Evolutionary conservation across 257 asterid species (phyloP).

Genomic region (Coffea canephora): DNA sequence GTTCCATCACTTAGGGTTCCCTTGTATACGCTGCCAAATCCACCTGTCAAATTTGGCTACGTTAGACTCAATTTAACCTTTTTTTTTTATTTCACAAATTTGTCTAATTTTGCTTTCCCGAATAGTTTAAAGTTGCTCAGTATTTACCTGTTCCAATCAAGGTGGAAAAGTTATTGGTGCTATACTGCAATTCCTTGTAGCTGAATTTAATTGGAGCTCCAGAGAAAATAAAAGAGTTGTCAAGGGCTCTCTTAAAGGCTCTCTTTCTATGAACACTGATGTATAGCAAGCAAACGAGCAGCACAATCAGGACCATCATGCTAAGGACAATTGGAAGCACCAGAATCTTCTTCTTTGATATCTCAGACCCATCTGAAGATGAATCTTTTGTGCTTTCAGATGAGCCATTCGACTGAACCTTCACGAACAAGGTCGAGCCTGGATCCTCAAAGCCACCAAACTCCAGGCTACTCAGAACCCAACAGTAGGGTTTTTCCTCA

Average conservation of each 20-base stretch:
- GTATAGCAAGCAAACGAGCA: constrained; percentile 57
- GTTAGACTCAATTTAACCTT: not conserved
- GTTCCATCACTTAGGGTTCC: constrained; percentile 76
- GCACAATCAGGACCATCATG: constrained; percentile 52
- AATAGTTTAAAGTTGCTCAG: not conserved
- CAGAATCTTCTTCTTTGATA: constrained; percentile 44
- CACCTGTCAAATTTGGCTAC: constrained; percentile 52
- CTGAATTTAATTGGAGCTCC: constrained; percentile 73
- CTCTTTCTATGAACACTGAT: constrained; percentile 48
- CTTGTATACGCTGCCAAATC: constrained; percentile 84
- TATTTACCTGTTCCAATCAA: constrained; percentile 77
- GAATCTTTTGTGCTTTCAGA: constrained; percentile 14
- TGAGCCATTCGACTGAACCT: constrained; percentile 52
- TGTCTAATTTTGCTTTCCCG: not conserved
- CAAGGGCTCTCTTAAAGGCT: constrained; percentile 55
- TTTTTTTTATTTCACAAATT: not conserved
- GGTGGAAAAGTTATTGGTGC: constrained; percentile 60
- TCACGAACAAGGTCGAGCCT: constrained; percentile 77
- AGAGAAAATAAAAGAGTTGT: constrained; percentile 55
- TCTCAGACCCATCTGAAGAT: constrained; percentile 27
- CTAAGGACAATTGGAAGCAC: constrained; percentile 79
- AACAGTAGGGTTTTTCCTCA: constrained; percentile 80
- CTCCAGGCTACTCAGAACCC: constrained; percentile 66
- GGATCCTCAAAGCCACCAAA: constrained; percentile 84
- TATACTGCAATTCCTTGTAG: constrained; percentile 63